phyloP scores from a whole-genome alignment of 495 filamentous ascomycete genomes.

The Delitschia confertaspora region DNA sequence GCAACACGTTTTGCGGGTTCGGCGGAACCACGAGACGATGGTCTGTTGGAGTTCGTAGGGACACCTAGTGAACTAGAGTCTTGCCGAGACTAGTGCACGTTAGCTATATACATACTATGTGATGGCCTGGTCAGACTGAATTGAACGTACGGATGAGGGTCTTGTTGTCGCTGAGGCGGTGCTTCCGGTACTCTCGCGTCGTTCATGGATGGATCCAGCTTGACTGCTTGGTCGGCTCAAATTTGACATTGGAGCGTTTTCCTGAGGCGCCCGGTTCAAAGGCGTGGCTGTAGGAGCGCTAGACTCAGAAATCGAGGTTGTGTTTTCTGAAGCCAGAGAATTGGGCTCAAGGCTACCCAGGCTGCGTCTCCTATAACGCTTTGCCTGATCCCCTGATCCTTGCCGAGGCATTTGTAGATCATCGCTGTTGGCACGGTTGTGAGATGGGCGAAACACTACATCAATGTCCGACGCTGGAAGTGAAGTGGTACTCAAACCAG shows the following conservation, averaged over 20 bases:
- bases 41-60: background rate
- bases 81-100: constrained; percentile 18
- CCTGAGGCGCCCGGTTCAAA: constrained; percentile 21
- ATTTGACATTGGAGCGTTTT: constrained; percentile 27
- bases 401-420: constrained; percentile 41
- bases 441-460: too few species aligned
- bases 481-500: background rate
- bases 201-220: constrained; percentile 43
- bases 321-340: constrained; percentile 11
- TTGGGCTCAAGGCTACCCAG: constrained; percentile 70
- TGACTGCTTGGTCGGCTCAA: constrained; percentile 30
- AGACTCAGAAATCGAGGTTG: constrained; percentile 4
- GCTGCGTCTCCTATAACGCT: constrained; percentile 73
- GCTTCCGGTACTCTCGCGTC: constrained; percentile 52
- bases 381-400: constrained; percentile 52
- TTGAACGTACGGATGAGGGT: constrained; percentile 50
- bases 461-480: too few species aligned
- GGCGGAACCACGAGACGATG: constrained; percentile 56
- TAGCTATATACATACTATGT: background rate
- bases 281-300: background rate
- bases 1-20: constrained; percentile 61
- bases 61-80: constrained; percentile 9
- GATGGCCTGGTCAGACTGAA: constrained; percentile 4
- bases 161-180: constrained; percentile 40
- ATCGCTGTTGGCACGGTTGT: constrained; percentile 44